These are phyloP conservation scores for Suillus tomentosus DNA, from an alignment of 768 basidiomycete species.

Conservation along the genomic window DNA sequence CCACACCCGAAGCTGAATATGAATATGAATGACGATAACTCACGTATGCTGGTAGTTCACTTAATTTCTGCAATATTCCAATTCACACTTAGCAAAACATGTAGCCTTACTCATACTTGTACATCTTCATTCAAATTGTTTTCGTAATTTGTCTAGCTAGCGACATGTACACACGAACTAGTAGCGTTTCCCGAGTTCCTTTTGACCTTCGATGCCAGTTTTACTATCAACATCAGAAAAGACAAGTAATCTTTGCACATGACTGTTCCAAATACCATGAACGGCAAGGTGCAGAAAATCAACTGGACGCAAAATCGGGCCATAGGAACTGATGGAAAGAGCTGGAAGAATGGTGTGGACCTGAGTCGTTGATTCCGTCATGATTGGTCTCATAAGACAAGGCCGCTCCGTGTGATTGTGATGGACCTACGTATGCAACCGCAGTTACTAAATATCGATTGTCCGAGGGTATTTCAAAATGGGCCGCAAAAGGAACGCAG, in stretches of 20 bases:
- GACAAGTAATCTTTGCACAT: not conserved
- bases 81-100: slow-evolving; percentile 7
- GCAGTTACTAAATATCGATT: slow-evolving; percentile 6
- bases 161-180: not conserved
- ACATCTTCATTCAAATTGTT: not conserved
- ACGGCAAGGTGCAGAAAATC: slow-evolving; percentile 7
- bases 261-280: not conserved
- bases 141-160: not conserved
- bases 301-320: not conserved
- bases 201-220: slow-evolving; percentile 65
- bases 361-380: slow-evolving; percentile 73
- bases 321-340: slow-evolving; percentile 10
- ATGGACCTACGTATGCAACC: slow-evolving; percentile 66
- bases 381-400: slow-evolving; percentile 74
- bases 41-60: not conserved
- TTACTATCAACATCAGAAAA: slow-evolving; percentile 48
- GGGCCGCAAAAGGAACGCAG: slow-evolving; percentile 82
- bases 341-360: slow-evolving; percentile 42
- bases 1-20: slow-evolving; percentile 30
- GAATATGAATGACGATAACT: slow-evolving; percentile 21
- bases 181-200: slow-evolving; percentile 48
- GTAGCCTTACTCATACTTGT: slow-evolving; percentile 11
- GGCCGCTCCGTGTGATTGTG: slow-evolving; percentile 95
- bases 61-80: not conserved
- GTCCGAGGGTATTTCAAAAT: slow-evolving; percentile 55